Evolutionary conservation across 305 asterid species (phyloP).

Genomic region (Coffea humblotiana): DNA sequence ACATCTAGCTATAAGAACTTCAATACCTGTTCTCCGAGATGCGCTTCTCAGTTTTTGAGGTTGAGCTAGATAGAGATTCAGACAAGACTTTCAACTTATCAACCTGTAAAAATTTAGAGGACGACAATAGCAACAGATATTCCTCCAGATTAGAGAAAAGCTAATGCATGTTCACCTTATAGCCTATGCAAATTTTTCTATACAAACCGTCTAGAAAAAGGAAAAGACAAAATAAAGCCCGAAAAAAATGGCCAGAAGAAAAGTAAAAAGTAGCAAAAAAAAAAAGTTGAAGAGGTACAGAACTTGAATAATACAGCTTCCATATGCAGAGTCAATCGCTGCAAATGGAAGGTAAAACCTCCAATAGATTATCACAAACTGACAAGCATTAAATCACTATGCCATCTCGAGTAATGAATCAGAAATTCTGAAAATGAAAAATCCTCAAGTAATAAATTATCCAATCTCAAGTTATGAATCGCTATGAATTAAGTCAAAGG

Average conservation of each 20-base stretch:
- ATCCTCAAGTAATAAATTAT: neutral
- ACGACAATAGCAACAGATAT: slow-evolving; percentile 22
- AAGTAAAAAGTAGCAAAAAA: neutral
- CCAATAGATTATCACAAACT: neutral
- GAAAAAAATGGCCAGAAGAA: neutral
- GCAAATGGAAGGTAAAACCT: neutral
- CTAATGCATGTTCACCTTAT: slow-evolving; percentile 1
- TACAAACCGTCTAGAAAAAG: neutral
- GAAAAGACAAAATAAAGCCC: neutral
- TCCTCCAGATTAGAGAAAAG: neutral
- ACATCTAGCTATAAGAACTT: neutral
- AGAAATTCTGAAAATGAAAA: too few species aligned
- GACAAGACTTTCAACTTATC: slow-evolving; percentile 91
- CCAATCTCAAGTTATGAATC: neutral
- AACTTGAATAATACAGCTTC: neutral
- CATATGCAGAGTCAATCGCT: neutral
- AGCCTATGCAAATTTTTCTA: neutral
- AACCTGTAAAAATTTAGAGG: slow-evolving; percentile 59
- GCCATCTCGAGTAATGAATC: neutral
- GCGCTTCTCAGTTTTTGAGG: slow-evolving; percentile 86
- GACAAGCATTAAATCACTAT: neutral
- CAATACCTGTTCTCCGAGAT: slow-evolving; percentile 79
- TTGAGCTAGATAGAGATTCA: slow-evolving; percentile 87
- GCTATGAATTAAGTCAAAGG: neutral
- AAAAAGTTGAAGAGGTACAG: neutral